Evolutionary conservation across 1,284 basidiomycete species (phyloP), one percentile per base, ranked within the genome.

Genomic region (Chalciporus piperatoides): DNA sequence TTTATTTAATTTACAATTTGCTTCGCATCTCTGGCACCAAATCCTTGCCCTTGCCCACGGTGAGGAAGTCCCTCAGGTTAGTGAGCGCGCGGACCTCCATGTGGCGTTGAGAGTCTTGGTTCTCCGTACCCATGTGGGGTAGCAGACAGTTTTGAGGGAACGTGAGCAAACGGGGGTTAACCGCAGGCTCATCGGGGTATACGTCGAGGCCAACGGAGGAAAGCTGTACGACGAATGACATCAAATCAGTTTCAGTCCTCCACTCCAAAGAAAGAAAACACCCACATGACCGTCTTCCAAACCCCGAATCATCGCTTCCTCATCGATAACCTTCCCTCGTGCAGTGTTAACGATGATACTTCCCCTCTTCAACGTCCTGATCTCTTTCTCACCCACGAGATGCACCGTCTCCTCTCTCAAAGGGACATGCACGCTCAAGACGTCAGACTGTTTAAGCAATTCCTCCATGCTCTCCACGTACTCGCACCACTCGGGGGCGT

Each of bases 111-210:
- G 86, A 79, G 60, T 94, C 91, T 54, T 80, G 77, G 36, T 83
- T 93, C 65, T 91, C 87, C 2, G 91, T 93, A 33, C 92, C 92
- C 84, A 95, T 86, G 67, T 95, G 93, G 1, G 93, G 93, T 15
- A 96, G 77, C 11, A 96, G 75, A 12, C 86, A 87, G 54, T 91
- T 83, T 58, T 92, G 86, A 25, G 86, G 82, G 69, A 92, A 90
- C 11, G 82, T 78, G 51, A 92, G 75, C 35, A 95, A 71, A 17
- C 83, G 80, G 1, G 88, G 86, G 68, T 95, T 90, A 47, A 96
- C 84, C 39, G 83, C 70, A 1, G 92, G 93, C 68, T 97, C 93
- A 67, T 92, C 77, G 4, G 91, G 90, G 72, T 81, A 97, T 25
- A 96, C 93, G 58, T 97, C 94, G 19, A 97, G 75, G 19, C 94